phyloP scores from a whole-genome alignment of 129 eudicot species.

The Flaveria robusta region DNA sequence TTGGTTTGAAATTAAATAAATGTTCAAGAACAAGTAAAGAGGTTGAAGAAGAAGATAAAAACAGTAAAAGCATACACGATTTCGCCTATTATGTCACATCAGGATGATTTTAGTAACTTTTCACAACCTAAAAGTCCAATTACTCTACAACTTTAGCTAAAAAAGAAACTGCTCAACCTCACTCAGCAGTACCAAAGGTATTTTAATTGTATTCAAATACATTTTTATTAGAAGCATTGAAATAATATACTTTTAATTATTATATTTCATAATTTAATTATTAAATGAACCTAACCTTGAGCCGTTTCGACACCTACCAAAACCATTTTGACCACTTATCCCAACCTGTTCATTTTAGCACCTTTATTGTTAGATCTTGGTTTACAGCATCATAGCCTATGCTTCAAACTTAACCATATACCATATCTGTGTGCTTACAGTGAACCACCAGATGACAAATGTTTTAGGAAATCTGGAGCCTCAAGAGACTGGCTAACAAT shows the following conservation, averaged over 20 bases:
- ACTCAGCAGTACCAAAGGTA: too few relatives aligned
- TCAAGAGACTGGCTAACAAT: conserved; percentile 77
- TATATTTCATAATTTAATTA: not conserved
- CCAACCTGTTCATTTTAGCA: not conserved
- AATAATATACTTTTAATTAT: too few relatives aligned
- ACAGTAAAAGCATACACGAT: too few relatives aligned
- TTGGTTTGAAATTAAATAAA: too few relatives aligned
- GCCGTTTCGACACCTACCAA: not conserved
- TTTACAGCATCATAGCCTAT: not conserved
- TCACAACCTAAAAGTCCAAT: too few relatives aligned
- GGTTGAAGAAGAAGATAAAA: too few relatives aligned
- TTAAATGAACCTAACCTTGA: not conserved
- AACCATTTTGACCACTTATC: conserved; percentile 8
- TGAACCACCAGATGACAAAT: conserved; percentile 67
- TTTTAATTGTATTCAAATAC: not conserved
- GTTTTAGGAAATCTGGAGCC: conserved; percentile 51
- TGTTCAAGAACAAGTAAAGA: too few relatives aligned
- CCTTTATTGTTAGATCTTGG: not conserved
- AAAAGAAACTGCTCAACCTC: too few relatives aligned
- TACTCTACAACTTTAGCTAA: too few relatives aligned
- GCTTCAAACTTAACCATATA: conserved; percentile 24
- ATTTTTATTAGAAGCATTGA: too few relatives aligned
- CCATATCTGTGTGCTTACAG: conserved; percentile 39
- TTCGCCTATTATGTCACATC: too few relatives aligned
- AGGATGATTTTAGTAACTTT: too few relatives aligned